Evolutionary conservation across 148 eudicot species (phyloP).

Genomic region (Mesembryanthemum crystallinum): DNA sequence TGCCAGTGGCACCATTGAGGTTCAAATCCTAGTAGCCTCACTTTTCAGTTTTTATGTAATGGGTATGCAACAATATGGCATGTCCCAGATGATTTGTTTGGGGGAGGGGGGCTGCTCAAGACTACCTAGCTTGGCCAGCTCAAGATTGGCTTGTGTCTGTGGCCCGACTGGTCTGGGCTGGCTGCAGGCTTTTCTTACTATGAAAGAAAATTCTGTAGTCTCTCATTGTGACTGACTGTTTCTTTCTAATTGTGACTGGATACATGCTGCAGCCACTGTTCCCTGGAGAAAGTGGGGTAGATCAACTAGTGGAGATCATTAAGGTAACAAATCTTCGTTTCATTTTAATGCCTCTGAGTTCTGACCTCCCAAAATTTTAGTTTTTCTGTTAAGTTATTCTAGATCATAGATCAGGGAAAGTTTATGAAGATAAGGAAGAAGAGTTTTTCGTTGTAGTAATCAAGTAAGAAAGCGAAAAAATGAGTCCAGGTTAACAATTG

Average conservation of each 20-base stretch:
- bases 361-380: background rate
- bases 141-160: no score
- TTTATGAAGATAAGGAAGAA: background rate
- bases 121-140: no score
- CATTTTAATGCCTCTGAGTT: constrained; percentile 11
- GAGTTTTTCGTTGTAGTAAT: background rate
- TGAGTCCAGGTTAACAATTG: background rate
- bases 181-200: no score
- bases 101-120: no score
- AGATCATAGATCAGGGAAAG: background rate
- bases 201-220: background rate
- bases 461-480: background rate
- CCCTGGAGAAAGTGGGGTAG: constrained; percentile 99
- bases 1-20: no score
- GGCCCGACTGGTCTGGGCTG: no score
- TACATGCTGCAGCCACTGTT: constrained; percentile 73
- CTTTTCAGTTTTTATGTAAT: background rate
- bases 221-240: background rate
- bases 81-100: no score
- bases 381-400: background rate
- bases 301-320: constrained; percentile 93
- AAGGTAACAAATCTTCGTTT: constrained; percentile 47
- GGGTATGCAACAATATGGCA: no score
- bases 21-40: background rate
- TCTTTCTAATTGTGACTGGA: background rate